Evolutionary conservation across 768 basidiomycete species (phyloP), one percentile per base, ranked within the genome.

Genomic region (Suillus fuscotomentosus): DNA sequence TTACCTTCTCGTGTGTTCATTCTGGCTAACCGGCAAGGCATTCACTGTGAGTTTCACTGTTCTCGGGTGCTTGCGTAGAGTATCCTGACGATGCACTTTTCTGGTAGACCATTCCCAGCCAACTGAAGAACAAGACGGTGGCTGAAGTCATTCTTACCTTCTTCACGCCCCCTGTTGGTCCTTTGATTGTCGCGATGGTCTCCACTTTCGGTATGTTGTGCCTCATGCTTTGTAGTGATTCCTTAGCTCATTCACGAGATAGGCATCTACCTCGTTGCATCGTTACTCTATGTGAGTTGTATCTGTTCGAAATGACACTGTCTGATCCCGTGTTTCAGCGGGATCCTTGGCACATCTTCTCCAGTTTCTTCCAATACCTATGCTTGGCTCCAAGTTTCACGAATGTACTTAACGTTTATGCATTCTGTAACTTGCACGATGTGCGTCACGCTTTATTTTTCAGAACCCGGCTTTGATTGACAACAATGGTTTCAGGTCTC

Each of bases 341-440:
- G 66, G 96, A 98, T 77, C 96, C 96, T 5, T 98, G 96, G 96
- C 96, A 98, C 77, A 91, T 99, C 88, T 89, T 96, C 77, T 92
- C 93, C 31, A 95, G 93, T 70, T 95, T 97, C 83, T 79, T 90
- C 70, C 96, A 96, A 74, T 97, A 96, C 73, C 80, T 97, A 59
- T 89, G 88, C 71, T 77, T 99, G 63, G 97, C 97, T 13, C 93
- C 94, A 1, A 93, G 91, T 70, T 97, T 97, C 80, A 95, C 90
- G 42, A 98, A 97, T 74, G 90, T 99, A 53, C 84, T 97, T 70
- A 97, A 97, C 77, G 92, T 96, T 43, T 98, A 98, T 74, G 95
- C 96, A 1, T 98, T 98, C 83, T 97, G 95, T 79, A 97, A 97
- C 78, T 80, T 97, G 77, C 94, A 94, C 74, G 95, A 95, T 76